phyloP scores from a whole-genome alignment of 1,284 basidiomycete species.

The Ustilago esculenta region DNA sequence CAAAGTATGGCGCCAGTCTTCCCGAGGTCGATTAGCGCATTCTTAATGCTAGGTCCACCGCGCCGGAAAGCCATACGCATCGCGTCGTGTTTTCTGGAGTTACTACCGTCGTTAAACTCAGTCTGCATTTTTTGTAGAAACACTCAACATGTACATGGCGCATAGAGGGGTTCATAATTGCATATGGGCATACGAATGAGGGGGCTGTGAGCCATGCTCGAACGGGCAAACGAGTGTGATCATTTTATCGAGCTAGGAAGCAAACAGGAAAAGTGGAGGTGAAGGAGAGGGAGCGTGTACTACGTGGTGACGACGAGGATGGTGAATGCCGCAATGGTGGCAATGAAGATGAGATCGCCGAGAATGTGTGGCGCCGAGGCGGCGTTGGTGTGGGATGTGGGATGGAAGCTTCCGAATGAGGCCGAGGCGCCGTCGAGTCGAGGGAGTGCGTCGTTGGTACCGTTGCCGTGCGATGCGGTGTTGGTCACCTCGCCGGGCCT shows the following conservation, averaged over 20 bases:
- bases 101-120: not conserved
- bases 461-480: slow-evolving; percentile 4
- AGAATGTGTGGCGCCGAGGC: not conserved
- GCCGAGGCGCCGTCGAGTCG: slow-evolving; percentile 11
- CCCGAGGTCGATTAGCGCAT: slow-evolving; percentile 3
- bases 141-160: no score
- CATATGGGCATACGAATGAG: no score
- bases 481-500: slow-evolving; percentile 10
- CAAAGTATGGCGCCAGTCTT: slow-evolving; percentile 38
- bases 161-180: no score
- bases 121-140: no score
- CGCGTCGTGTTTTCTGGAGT: not conserved
- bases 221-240: no score
- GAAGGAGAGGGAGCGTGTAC: no score
- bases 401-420: slow-evolving; percentile 11
- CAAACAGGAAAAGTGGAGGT: no score
- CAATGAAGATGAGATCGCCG: slow-evolving; percentile 9
- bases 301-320: slow-evolving; percentile 16
- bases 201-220: no score
- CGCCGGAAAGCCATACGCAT: slow-evolving; percentile 1
- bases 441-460: slow-evolving; percentile 11
- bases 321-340: slow-evolving; percentile 16
- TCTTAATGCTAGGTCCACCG: not conserved
- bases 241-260: no score
- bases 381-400: not conserved